phyloP scores from a whole-genome alignment of 228 moss, liverwort and hornwort genomes.

The Sphagnum fallax region DNA sequence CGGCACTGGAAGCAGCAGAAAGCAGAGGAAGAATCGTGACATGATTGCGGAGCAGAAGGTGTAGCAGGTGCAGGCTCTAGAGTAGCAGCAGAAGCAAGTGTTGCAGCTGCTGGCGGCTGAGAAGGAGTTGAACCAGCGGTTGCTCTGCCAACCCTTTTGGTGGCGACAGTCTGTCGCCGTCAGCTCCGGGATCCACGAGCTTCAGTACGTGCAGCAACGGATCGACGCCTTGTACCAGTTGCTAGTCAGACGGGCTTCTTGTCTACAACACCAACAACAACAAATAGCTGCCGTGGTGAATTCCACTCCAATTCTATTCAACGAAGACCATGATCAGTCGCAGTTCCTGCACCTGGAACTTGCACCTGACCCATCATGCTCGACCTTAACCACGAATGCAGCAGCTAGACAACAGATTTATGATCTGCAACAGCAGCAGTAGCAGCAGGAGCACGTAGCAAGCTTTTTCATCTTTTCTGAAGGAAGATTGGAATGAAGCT shows the following conservation, averaged over 20 bases:
- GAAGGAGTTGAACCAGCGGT: conserved; percentile 28
- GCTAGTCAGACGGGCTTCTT: conserved; percentile 13
- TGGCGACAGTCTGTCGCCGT: conserved; percentile 27
- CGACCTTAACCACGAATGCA: too few relatives aligned
- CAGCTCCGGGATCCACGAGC: conserved; percentile 18
- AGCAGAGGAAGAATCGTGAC: not conserved
- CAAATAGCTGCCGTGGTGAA: too few relatives aligned
- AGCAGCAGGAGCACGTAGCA: too few relatives aligned
- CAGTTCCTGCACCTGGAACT: too few relatives aligned
- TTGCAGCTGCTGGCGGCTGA: conserved; percentile 13
- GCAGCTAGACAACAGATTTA: too few relatives aligned
- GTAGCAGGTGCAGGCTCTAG: conserved; percentile 40
- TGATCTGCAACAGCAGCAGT: too few relatives aligned
- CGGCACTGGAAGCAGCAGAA: conserved; percentile 12
- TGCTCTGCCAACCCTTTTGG: conserved; percentile 27
- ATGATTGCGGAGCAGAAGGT: conserved; percentile 27
- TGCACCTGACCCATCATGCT: too few relatives aligned
- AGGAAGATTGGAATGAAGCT: too few relatives aligned
- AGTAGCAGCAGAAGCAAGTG: conserved; percentile 39
- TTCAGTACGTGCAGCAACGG: conserved; percentile 23
- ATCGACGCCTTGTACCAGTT: conserved; percentile 23
- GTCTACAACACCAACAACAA: conserved; percentile 9
- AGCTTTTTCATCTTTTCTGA: too few relatives aligned
- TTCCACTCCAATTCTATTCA: too few relatives aligned
- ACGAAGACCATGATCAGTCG: too few relatives aligned